Percentiles rank a stretch among this genome's conserved stretches.
These are phyloP conservation scores for Glaciozyma martinii DNA, from an alignment of 768 basidiomycete genomes.

Conservation along the genomic window DNA sequence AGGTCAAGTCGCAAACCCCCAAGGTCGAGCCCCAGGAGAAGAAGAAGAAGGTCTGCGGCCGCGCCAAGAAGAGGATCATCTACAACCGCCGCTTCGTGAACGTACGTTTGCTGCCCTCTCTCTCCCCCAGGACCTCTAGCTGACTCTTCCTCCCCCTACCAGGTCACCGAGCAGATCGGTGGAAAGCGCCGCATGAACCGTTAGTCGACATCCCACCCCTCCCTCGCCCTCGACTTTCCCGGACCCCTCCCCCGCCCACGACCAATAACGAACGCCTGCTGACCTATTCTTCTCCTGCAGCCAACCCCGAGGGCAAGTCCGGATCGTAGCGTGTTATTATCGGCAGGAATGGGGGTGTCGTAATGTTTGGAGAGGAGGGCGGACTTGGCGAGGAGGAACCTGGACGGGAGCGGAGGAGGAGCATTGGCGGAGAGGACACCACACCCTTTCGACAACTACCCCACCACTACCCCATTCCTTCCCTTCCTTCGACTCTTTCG, in stretches of 20 bases:
- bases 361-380: too few relatives aligned
- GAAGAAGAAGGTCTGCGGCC: conserved; percentile 74
- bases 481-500: too few relatives aligned
- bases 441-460: too few relatives aligned
- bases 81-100: conserved; percentile 67
- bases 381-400: too few relatives aligned
- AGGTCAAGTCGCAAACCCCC: conserved; percentile 96
- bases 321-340: not conserved
- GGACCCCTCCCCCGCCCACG: too few relatives aligned
- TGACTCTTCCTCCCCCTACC: conserved; percentile 63
- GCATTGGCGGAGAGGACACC: too few relatives aligned
- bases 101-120: conserved; percentile 1
- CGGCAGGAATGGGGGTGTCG: too few relatives aligned
- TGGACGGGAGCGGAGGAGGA: too few relatives aligned
- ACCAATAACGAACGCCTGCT: not conserved
- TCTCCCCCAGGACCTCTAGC: conserved; percentile 9
- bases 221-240: not conserved
- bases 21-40: conserved; percentile 99
- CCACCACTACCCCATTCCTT: too few relatives aligned
- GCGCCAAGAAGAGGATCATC: conserved; percentile 88
- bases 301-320: conserved; percentile 5
- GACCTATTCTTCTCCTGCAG: not conserved
- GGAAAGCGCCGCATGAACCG: conserved; percentile 41
- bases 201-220: not conserved
- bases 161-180: conserved; percentile 78